Evolutionary conservation across 805 yeast genomes (phyloP).

Genomic region (Zygoascus flipseniorum): DNA sequence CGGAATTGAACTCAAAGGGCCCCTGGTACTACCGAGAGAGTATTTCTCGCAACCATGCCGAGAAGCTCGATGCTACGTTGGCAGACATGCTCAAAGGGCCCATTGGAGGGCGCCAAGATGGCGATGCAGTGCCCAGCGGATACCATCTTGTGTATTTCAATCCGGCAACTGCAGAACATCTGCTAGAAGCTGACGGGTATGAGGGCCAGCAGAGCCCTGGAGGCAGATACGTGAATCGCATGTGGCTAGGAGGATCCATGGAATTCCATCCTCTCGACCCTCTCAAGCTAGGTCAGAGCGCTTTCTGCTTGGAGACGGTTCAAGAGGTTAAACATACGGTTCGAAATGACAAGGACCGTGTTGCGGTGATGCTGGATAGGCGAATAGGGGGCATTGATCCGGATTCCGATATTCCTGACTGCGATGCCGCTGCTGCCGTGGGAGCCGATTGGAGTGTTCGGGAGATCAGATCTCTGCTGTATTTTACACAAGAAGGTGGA

Average conservation of each 20-base stretch:
- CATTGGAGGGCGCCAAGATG: conserved; percentile 7
- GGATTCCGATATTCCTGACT: conserved; percentile 12
- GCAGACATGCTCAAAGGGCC: conserved; percentile 20
- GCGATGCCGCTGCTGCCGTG: neutral
- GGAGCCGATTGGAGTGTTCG: conserved; percentile 23
- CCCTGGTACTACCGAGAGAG: conserved; percentile 24
- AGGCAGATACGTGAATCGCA: conserved; percentile 39
- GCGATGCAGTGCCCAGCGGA: conserved; percentile 34
- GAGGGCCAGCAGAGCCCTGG: conserved; percentile 68
- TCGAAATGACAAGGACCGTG: conserved; percentile 18
- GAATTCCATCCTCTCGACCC: conserved; percentile 28
- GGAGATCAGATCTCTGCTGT: conserved; percentile 56
- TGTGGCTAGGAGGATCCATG: conserved; percentile 76
- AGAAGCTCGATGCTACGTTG: conserved; percentile 23
- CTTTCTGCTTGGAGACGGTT: conserved; percentile 48
- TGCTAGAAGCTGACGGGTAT: conserved; percentile 66
- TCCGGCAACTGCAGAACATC: conserved; percentile 41
- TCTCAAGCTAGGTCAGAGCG: conserved; percentile 30
- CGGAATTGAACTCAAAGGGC: conserved; percentile 9
- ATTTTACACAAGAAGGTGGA: conserved; percentile 36
- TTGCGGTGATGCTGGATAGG: conserved; percentile 51
- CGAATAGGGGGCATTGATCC: conserved; percentile 26
- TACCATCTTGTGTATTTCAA: conserved; percentile 63
- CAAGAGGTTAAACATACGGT: conserved; percentile 14
- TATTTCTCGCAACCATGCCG: conserved; percentile 23